Percentiles rank a stretch among this genome's conserved stretches.
phyloP scores from a whole-genome alignment of 805 yeast species.

The Saturnispora galanensis region DNA sequence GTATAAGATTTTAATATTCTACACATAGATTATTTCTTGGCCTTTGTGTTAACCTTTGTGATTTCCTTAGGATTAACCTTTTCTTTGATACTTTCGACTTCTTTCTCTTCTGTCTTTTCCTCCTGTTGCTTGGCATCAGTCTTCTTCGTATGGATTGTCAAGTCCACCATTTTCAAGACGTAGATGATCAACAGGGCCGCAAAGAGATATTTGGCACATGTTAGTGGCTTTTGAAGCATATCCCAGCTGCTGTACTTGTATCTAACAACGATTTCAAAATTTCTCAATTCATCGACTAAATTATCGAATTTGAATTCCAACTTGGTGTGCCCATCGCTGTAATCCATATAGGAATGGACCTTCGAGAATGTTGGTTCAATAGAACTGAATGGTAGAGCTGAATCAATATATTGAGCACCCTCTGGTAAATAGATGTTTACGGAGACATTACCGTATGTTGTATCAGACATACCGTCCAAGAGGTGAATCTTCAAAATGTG shows the following conservation, averaged over 20 bases:
- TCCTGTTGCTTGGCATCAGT: neutral
- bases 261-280: conserved; percentile 45
- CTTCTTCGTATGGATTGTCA: conserved; percentile 20
- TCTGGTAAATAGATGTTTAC: conserved; percentile 75
- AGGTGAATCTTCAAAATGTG: conserved; percentile 62
- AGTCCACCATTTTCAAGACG: conserved; percentile 37
- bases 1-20: neutral
- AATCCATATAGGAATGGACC: conserved; percentile 55
- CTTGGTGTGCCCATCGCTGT: conserved; percentile 67
- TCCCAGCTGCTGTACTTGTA: conserved; percentile 50
- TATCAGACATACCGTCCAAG: conserved; percentile 59
- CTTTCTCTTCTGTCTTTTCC: neutral
- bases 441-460: conserved; percentile 51
- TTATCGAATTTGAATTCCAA: conserved; percentile 50
- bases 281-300: conserved; percentile 58
- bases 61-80: no score
- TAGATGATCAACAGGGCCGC: conserved; percentile 49
- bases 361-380: conserved; percentile 24
- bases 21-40: neutral
- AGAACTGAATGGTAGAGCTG: conserved; percentile 46
- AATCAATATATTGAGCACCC: conserved; percentile 53
- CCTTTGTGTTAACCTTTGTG: neutral
- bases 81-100: neutral
- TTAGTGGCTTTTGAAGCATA: conserved; percentile 55
- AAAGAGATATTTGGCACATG: conserved; percentile 53